Conservation (phyloP, 1,284 basidiomycete species). For the Malassezia restricta region DNA sequence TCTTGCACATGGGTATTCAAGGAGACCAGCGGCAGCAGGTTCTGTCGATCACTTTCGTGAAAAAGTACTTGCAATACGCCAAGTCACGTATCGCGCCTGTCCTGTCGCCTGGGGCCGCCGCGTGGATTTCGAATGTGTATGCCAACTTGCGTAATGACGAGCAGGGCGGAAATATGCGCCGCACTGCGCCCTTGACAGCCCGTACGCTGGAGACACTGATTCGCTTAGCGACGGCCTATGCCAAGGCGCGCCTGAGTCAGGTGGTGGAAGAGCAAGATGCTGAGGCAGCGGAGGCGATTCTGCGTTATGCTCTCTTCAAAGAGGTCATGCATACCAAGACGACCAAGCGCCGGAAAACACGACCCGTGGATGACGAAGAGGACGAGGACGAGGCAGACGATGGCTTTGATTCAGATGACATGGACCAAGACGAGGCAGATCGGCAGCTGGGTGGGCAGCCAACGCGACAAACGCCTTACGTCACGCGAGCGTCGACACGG, state of each 20-base stretch:
- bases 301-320: slow-evolving; percentile 94
- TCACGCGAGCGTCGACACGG: slow-evolving; percentile 22
- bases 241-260: slow-evolving; percentile 77
- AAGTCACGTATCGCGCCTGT: slow-evolving; percentile 63
- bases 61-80: slow-evolving; percentile 97
- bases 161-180: slow-evolving; percentile 75
- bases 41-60: slow-evolving; percentile 83
- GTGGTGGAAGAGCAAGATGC: slow-evolving; percentile 81
- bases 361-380: slow-evolving; percentile 18
- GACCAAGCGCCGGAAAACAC: slow-evolving; percentile 48
- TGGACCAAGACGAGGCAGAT: slow-evolving; percentile 21
- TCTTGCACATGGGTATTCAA: slow-evolving; percentile 74
- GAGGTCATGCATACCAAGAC: slow-evolving; percentile 67
- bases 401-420: slow-evolving; percentile 12
- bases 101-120: slow-evolving; percentile 82
- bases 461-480: slow-evolving; percentile 12
- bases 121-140: slow-evolving; percentile 87
- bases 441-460: slow-evolving; percentile 10
- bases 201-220: slow-evolving; percentile 98
- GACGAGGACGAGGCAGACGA: slow-evolving; percentile 13
- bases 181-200: slow-evolving; percentile 94
- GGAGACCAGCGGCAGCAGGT: slow-evolving; percentile 55
- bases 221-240: slow-evolving; percentile 92
- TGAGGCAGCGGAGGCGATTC: slow-evolving; percentile 78
- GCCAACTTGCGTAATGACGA: slow-evolving; percentile 83